A percentile compares a stretch with the other conserved stretches of the same genome.
phyloP scores from a whole-genome alignment of 495 filamentous ascomycete species.

The Podospora conica region DNA sequence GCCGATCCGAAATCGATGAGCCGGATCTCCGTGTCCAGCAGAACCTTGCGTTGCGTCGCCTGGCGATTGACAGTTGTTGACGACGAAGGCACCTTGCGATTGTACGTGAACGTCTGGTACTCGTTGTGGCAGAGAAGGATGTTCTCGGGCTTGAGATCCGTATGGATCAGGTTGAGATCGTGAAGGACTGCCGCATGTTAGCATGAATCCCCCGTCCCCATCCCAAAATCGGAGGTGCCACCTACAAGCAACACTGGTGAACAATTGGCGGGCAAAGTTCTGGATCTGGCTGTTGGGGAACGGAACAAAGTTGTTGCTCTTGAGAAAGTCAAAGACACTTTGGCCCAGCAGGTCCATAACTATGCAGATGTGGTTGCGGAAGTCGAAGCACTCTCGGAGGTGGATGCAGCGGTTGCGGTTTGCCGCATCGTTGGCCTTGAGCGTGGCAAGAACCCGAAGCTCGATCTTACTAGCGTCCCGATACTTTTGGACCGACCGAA shows the following conservation, averaged over 20 bases:
- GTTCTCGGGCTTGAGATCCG: slow-evolving; percentile 96
- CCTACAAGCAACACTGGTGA: slow-evolving; percentile 98
- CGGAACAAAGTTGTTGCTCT: slow-evolving; percentile 87
- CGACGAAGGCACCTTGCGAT: slow-evolving; percentile 87
- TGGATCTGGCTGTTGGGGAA: slow-evolving; percentile 99
- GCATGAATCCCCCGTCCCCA: slow-evolving; percentile 11
- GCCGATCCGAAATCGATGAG: slow-evolving; percentile 97
- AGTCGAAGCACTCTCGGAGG: slow-evolving; percentile 95
- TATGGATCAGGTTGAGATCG: slow-evolving; percentile 96
- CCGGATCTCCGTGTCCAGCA: slow-evolving; percentile 93
- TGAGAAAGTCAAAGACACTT: slow-evolving; percentile 97
- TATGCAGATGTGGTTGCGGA: slow-evolving; percentile 96
- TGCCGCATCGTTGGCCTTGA: slow-evolving; percentile 80
- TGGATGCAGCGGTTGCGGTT: slow-evolving; percentile 98
- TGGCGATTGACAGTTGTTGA: slow-evolving; percentile 68
- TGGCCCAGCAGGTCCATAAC: slow-evolving; percentile 94
- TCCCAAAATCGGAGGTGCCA: slow-evolving; percentile 14
- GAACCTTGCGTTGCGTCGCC: slow-evolving; percentile 77
- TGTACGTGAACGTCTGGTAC: slow-evolving; percentile 97
- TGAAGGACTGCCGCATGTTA: slow-evolving; percentile 66
- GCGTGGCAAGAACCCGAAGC: slow-evolving; percentile 81
- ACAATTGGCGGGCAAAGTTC: slow-evolving; percentile 86
- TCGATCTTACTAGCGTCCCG: slow-evolving; percentile 96
- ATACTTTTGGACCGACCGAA: slow-evolving; percentile 96
- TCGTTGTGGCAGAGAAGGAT: slow-evolving; percentile 84